Percentiles rank a stretch among this genome's conserved stretches.
Conservation (phyloP, 2,329 filamentous ascomycete species). For the Verticillium longisporum region DNA sequence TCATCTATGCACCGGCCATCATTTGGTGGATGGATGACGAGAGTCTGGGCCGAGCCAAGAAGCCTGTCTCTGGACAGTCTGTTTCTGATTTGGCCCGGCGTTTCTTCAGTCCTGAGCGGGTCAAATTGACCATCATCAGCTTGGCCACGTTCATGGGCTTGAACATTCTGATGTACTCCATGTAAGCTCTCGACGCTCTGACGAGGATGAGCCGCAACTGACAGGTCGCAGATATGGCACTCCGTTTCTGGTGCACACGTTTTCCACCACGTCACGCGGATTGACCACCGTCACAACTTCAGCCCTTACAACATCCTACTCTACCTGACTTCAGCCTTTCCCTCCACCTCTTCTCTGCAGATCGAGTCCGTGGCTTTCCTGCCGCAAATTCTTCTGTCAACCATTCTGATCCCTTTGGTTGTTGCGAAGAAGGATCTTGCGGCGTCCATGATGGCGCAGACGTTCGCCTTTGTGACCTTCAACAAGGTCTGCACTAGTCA, state of each 20-base stretch:
- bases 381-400: conserved; percentile 77
- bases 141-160: conserved; percentile 65
- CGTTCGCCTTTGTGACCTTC: conserved; percentile 93
- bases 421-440: conserved; percentile 78
- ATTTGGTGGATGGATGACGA: conserved; percentile 71
- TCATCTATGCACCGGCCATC: conserved; percentile 82
- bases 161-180: conserved; percentile 71
- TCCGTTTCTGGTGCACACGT: conserved; percentile 84
- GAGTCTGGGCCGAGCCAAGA: conserved; percentile 21
- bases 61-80: background rate
- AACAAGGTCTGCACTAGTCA: conserved; percentile 99
- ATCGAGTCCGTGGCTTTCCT: conserved; percentile 81
- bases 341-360: conserved; percentile 31
- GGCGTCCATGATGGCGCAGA: conserved; percentile 85
- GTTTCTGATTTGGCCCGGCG: background rate
- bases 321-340: conserved; percentile 70
- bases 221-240: conserved; percentile 57
- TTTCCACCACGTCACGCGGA: conserved; percentile 85
- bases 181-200: conserved; percentile 38
- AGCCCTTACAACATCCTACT: conserved; percentile 91
- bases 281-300: conserved; percentile 98
- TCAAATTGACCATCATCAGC: conserved; percentile 57
- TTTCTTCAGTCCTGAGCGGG: conserved; percentile 48
- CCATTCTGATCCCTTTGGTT: conserved; percentile 66
- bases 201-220: background rate